Evolutionary conservation across 441 rosid species (phyloP).

Genomic region (Brassica balearica): DNA sequence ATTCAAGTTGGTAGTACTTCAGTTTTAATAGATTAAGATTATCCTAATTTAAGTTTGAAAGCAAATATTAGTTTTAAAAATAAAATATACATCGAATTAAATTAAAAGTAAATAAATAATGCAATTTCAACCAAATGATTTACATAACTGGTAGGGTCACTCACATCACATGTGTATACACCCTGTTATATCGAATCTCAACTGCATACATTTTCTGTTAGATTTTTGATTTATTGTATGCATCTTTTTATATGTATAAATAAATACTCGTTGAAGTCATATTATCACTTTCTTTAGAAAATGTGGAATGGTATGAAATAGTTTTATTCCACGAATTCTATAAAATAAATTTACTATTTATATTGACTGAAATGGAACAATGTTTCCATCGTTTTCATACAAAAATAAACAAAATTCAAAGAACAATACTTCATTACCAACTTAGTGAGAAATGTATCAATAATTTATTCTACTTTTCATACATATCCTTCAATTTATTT

Average conservation of each 20-base stretch:
- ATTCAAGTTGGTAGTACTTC: too few relatives aligned
- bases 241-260: neutral
- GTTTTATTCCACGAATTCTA: neutral
- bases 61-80: neutral
- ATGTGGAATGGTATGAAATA: neutral
- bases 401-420: neutral
- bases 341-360: neutral
- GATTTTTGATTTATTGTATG: neutral
- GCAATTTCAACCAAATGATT: neutral
- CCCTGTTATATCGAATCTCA: neutral
- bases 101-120: neutral
- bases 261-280: neutral
- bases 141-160: neutral
- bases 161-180: slow-evolving; percentile 2
- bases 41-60: neutral
- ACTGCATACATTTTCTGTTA: neutral
- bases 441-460: neutral
- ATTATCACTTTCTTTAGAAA: neutral
- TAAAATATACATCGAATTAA: neutral
- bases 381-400: neutral
- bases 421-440: neutral
- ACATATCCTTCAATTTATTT: neutral
- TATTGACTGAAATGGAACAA: neutral
- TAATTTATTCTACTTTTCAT: neutral
- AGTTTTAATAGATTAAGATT: too few relatives aligned